These are phyloP conservation scores for Podaxis carcinomalis DNA, from an alignment of 768 basidiomycete species.

Conservation along the genomic window DNA sequence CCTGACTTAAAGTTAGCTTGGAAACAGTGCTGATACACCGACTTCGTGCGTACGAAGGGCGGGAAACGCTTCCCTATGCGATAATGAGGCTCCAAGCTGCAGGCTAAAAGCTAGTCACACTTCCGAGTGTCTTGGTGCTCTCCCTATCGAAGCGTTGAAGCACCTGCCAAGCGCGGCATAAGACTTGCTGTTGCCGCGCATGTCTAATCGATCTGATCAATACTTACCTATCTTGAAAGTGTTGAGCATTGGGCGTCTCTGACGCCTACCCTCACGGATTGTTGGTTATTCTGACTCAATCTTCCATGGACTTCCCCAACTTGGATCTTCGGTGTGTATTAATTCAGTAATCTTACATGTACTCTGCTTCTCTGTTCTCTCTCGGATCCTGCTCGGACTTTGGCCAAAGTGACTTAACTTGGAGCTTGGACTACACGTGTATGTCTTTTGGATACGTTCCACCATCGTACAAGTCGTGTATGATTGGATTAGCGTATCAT, in stretches of 20 bases:
- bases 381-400: no score
- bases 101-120: slow-evolving; percentile 19
- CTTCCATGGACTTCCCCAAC: neutral
- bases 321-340: no score
- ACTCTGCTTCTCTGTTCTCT: no score
- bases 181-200: neutral
- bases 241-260: neutral
- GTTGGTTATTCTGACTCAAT: no score
- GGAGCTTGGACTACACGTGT: no score
- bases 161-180: slow-evolving; percentile 26
- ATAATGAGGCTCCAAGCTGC: slow-evolving; percentile 17
- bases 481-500: no score
- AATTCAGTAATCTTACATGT: no score
- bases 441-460: no score
- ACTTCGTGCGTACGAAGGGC: neutral
- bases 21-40: neutral
- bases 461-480: no score
- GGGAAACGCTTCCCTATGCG: slow-evolving; percentile 13
- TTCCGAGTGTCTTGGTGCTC: slow-evolving; percentile 21
- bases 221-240: neutral
- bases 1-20: neutral
- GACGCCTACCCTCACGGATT: neutral
- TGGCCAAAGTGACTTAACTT: no score
- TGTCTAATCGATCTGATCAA: neutral
- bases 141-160: slow-evolving; percentile 26